Conservation (phyloP, 106 monocot genomes). For the Allium cepa region DNA sequence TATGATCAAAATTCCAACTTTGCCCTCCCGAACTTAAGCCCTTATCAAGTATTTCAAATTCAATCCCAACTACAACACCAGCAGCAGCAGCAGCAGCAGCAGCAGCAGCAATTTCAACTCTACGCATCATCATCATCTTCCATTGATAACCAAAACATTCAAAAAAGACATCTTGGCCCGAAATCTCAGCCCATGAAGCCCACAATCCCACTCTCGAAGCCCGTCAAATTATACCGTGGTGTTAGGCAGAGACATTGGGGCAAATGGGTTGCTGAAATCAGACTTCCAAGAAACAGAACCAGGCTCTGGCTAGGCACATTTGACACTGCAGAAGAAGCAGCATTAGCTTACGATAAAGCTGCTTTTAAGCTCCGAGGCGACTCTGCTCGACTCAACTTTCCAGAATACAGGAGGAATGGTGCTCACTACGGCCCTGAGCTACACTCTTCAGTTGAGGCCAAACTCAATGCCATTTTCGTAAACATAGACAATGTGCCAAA, state of each 20-base stretch:
- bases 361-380: conserved; percentile 54
- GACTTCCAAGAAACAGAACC: conserved; percentile 59
- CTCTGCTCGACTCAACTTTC: conserved; percentile 50
- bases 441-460: conserved; percentile 13
- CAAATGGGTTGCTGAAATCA: conserved; percentile 77
- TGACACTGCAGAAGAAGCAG: conserved; percentile 61
- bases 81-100: conserved; percentile 30
- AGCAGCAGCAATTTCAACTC: conserved; percentile 18
- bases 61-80: conserved; percentile 1
- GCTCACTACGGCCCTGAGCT: background rate
- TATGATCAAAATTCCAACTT: background rate
- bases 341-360: conserved; percentile 51
- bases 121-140: no score
- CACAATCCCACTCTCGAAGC: background rate
- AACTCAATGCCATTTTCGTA: conserved; percentile 15
- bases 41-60: conserved; percentile 12
- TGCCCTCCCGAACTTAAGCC: conserved; percentile 12
- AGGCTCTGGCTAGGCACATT: conserved; percentile 72
- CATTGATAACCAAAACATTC: background rate
- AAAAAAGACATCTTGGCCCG: conserved; percentile 6
- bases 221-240: conserved; percentile 52
- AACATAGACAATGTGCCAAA: background rate
- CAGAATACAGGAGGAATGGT: conserved; percentile 9
- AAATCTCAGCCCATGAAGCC: conserved; percentile 20
- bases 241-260: conserved; percentile 77